phyloP scores from a whole-genome alignment of 2,329 filamentous ascomycete species.

The Leptographium lundbergii region DNA sequence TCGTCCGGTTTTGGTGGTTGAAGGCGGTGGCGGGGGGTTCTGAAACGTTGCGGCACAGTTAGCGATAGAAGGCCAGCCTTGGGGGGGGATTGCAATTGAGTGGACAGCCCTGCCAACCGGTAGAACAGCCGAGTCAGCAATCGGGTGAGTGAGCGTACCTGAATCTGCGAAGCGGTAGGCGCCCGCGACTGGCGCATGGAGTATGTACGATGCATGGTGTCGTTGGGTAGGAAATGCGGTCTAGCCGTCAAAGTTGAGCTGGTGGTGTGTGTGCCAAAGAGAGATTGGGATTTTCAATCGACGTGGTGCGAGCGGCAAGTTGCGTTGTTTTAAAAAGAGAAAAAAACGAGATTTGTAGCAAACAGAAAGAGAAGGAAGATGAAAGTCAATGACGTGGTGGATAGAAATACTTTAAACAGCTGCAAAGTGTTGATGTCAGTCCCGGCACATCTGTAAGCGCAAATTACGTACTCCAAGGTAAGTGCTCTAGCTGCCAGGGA shows the following conservation, averaged over 20 bases:
- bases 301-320: not conserved
- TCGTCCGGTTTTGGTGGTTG: slow-evolving; percentile 79
- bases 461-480: not conserved
- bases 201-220: slow-evolving; percentile 90
- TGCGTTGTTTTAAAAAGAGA: not conserved
- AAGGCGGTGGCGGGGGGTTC: slow-evolving; percentile 86
- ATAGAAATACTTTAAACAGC: not conserved
- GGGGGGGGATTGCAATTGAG: not conserved
- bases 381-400: not conserved
- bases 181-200: slow-evolving; percentile 96
- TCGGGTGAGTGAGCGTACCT: slow-evolving; percentile 24
- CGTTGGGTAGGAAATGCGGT: not conserved
- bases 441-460: not conserved
- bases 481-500: not conserved
- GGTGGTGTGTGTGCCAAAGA: not conserved
- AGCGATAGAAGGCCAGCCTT: not conserved
- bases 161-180: slow-evolving; percentile 74
- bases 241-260: not conserved
- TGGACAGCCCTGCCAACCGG: not conserved
- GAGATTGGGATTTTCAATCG: not conserved
- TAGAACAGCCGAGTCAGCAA: too few species aligned
- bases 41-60: slow-evolving; percentile 21
- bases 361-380: not conserved
- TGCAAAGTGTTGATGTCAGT: not conserved
- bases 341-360: not conserved